Evolutionary conservation across 75 land plant genomes (phyloP), one percentile per base, ranked within the genome.

Genomic region (Isoetes taiwanensis): DNA sequence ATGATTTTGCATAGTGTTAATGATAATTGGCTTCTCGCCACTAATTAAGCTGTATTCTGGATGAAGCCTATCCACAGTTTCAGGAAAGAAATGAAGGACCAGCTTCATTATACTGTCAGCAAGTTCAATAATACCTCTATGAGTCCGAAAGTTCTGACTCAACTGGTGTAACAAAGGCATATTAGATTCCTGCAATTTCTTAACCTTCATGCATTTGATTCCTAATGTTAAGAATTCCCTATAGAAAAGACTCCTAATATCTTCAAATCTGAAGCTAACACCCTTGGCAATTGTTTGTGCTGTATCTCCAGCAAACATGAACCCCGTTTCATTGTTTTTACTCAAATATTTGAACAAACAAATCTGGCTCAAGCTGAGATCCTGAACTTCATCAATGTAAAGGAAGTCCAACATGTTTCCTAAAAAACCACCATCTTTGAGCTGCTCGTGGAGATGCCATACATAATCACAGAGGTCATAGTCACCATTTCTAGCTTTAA

Each of bases 351-450:
- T 84, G 28, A 80, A 77, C 5, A 84, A 58, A 24, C 76, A 21
- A 59, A 84, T 75, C 42, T 84, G 89, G 16, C 68, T 71, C 79
- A 72, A 72, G 2, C 76, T 75, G 12, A 84, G 71, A 41, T 80
- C 89, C 19, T 84, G 89, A 12, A 84, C 89, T 38, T 84, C 89
- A 65, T 84, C 89, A 41, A 84, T 56, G 61, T 78, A 84, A 5
- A 83, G 62, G 69, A 80, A 83, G 58, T 84, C 67, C 32, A 81
- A 41, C 41, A 54, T 30, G 23, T 59, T 55, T 11, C 83, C 75
- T 21, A 0, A 2, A 58, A 60, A 80, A 2, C 41, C 64, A 50
- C 53, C 59, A 41, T 8, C 1, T 8, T 23, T 28, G 9, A 84
- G 67, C 41, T 75, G 78, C 0, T 2, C 21, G 63, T 78, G 80